A percentile compares a stretch with the other conserved stretches of the same genome.
These are phyloP conservation scores for Phyllosticta citribraziliensis DNA, from an alignment of 2,329 filamentous ascomycete species.

Conservation along the genomic window DNA sequence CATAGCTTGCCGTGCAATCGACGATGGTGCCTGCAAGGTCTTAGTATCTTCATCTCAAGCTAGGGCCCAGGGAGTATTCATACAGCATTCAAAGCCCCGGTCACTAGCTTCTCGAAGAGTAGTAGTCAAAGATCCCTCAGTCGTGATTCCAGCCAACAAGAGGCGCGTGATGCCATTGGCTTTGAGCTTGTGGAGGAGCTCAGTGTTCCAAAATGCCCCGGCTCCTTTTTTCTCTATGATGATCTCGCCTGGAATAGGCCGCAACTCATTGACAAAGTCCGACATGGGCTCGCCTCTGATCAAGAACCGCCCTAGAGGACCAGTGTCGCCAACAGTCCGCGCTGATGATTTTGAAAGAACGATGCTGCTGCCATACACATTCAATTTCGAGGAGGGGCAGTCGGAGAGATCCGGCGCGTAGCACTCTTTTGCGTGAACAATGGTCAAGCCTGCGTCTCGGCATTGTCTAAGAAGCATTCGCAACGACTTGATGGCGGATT, in stretches of 20 bases:
- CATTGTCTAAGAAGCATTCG: constrained; percentile 35
- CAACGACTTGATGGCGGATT: constrained; percentile 30
- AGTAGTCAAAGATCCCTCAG: constrained; percentile 49
- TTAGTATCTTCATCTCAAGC: constrained; percentile 18
- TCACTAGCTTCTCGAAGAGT: constrained; percentile 49
- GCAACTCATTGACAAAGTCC: constrained; percentile 45
- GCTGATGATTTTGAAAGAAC: constrained; percentile 13
- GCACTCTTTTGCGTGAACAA: constrained; percentile 42
- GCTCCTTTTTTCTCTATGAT: constrained; percentile 52
- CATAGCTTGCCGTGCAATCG: constrained; percentile 40
- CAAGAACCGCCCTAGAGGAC: constrained; percentile 44
- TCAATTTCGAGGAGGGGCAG: constrained; percentile 40
- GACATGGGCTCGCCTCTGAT: constrained; percentile 46
- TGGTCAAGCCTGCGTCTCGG: constrained; percentile 33
- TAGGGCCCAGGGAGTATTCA: constrained; percentile 1
- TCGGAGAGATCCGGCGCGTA: constrained; percentile 44
- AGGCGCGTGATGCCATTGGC: constrained; percentile 49
- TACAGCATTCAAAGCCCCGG: constrained; percentile 52
- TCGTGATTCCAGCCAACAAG: constrained; percentile 48
- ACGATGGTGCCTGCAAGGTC: constrained; percentile 24
- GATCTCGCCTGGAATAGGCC: constrained; percentile 41
- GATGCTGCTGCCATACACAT: not conserved
- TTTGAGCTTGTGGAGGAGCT: constrained; percentile 43
- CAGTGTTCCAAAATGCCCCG: constrained; percentile 50
- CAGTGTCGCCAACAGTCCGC: constrained; percentile 43